Conservation (phyloP, 441 rosid species). For the Croton laevigatus region DNA sequence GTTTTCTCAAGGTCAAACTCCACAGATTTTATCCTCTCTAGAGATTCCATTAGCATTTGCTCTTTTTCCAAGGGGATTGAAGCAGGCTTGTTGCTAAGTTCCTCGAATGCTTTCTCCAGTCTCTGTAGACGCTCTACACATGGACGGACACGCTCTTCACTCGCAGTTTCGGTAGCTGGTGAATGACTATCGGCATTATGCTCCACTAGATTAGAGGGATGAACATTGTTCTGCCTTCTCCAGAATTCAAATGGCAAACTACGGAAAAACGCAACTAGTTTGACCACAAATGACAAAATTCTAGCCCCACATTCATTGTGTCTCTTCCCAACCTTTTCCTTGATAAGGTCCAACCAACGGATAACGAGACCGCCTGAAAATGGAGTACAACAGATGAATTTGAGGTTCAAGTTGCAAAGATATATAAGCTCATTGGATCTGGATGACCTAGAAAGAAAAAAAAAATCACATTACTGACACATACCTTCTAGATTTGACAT, state of each 20-base stretch:
- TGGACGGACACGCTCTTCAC: constrained; percentile 49
- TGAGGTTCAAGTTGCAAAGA: neutral
- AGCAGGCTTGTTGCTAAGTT: constrained; percentile 62
- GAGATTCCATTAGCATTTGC: constrained; percentile 68
- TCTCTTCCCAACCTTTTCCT: constrained; percentile 46
- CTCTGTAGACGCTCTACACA: constrained; percentile 74
- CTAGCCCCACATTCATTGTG: constrained; percentile 33
- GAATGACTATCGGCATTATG: constrained; percentile 28
- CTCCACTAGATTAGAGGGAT: constrained; percentile 51
- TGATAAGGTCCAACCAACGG: constrained; percentile 44
- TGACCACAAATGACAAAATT: constrained; percentile 44
- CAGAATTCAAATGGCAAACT: constrained; percentile 37
- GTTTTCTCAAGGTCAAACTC: constrained; percentile 93
- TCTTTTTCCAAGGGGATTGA: constrained; percentile 81
- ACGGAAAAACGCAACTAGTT: constrained; percentile 47
- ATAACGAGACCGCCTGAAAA: constrained; percentile 43
- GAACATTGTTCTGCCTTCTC: constrained; percentile 54
- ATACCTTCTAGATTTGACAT: constrained; percentile 42
- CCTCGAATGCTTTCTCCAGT: constrained; percentile 61
- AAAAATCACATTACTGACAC: neutral
- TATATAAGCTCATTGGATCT: neutral
- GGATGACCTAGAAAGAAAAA: neutral
- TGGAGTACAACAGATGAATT: neutral
- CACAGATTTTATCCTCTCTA: constrained; percentile 82
- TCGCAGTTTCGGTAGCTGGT: constrained; percentile 33